Percentiles rank a stretch among this genome's conserved stretches.
phyloP scores from a whole-genome alignment of 2,329 filamentous ascomycete species.

The Venturia aucupariae region DNA sequence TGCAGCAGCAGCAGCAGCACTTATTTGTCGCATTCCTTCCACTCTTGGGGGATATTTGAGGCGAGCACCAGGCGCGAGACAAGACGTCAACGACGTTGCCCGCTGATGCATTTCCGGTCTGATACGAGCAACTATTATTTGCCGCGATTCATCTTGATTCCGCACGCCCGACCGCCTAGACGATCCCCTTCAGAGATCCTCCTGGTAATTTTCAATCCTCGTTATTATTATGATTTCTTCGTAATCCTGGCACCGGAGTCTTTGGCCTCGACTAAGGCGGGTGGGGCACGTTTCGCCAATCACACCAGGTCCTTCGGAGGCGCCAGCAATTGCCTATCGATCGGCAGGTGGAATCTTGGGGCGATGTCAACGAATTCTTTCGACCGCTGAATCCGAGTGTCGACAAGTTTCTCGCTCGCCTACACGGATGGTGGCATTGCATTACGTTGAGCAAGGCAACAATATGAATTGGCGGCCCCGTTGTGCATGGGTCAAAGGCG shows the following conservation, averaged over 20 bases:
- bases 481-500: background rate
- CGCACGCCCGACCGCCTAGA: background rate
- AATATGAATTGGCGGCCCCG: background rate
- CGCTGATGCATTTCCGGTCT: constrained; percentile 8
- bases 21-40: background rate
- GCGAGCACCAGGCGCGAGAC: constrained; percentile 1
- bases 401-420: background rate
- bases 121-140: constrained; percentile 9
- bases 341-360: background rate
- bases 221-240: background rate
- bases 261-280: background rate
- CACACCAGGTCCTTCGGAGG: background rate
- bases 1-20: background rate
- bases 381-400: background rate
- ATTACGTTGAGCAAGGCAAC: background rate
- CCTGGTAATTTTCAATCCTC: constrained; percentile 1
- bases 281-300: background rate
- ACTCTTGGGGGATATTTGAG: constrained; percentile 5
- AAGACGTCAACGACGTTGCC: background rate
- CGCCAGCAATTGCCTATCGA: constrained; percentile 1
- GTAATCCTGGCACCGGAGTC: background rate
- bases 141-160: constrained; percentile 6
- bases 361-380: background rate
- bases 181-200: background rate
- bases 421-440: background rate